Evolutionary conservation across 163 green algal species (phyloP), one percentile per base, ranked within the genome.

Genomic region (Chlamydomonas reinhardtii): DNA sequence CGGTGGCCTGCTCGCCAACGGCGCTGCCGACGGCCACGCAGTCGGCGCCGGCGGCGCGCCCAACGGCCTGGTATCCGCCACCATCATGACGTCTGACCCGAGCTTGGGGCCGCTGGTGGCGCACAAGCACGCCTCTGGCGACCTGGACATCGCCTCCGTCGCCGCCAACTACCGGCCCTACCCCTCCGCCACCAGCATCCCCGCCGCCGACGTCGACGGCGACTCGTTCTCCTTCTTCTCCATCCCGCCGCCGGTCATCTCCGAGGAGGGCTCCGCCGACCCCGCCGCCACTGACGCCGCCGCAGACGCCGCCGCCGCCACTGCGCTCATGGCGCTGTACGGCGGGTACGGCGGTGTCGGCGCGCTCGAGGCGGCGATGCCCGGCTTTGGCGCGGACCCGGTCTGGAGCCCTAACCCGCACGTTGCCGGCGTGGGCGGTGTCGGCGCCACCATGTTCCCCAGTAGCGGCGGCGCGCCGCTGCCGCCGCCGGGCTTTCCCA

Each of bases 221-320:
- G 81, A 81, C 29, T 76, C 66, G 29, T 87, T 87, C 59, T 87
- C 81, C 15, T 76, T 87, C 59, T 87, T 87, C 81, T 87, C 81
- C 34, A 79, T 39, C 31, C 81, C 81, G 27, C 81, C 81, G 71
- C 81, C 81, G 2, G 69, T 64, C 35, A 66, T 87, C 70, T 56
- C 54, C 52, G 48, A 70, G 15, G 59, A 72, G 15, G 22, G 31
- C 74, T 27, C 39, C 43, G 29, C 43, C 73, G 39, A 15, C 48
- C 16, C 14, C 25, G 54, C 37, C 31, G 3, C 27, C 16, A 2
- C 27, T 3, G 62, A 70, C 62, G 25, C 62, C 27, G 25, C 62
- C 32, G 56, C 25, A 39, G 65, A 12, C 39, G 62, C 76, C 2
- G 35, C 69, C 73, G 32, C 48, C 48, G 48, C 52, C 24, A 39